Evolutionary conservation across 192 early-diverging fungal genomes (phyloP).

Genomic region (Thamnidium elegans): DNA sequence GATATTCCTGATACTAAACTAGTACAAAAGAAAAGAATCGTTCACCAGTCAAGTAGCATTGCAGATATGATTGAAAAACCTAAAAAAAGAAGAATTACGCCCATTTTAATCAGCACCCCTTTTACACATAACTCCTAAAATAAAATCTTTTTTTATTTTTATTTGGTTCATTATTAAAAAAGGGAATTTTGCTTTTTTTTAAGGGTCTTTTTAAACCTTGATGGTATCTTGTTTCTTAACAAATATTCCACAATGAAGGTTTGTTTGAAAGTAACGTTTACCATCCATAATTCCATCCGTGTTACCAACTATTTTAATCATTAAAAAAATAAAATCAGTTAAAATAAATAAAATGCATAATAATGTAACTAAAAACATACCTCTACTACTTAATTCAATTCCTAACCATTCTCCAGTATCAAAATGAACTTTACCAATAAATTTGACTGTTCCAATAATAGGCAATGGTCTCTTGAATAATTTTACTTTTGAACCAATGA

Average conservation of each 20-base stretch:
- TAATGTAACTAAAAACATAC: conserved; percentile 19
- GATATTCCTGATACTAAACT: neutral
- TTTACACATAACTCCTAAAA: neutral
- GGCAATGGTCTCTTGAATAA: conserved; percentile 31
- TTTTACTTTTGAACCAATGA: conserved; percentile 18
- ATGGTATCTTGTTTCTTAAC: conserved; percentile 19
- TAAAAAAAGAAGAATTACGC: conserved; percentile 30
- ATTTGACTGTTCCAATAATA: conserved; percentile 29
- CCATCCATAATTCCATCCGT: conserved; percentile 30
- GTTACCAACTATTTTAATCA: conserved; percentile 25
- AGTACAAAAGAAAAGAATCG: too few species aligned
- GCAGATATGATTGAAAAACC: neutral
- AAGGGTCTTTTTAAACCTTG: neutral
- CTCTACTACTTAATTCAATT: conserved; percentile 33
- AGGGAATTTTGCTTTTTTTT: neutral
- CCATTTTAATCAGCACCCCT: conserved; percentile 20
- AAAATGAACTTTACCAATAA: conserved; percentile 21
- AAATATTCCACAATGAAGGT: conserved; percentile 37
- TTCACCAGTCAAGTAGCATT: neutral
- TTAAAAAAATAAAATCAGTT: neutral
- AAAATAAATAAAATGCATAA: neutral
- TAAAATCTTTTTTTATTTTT: too few species aligned
- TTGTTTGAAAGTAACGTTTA: conserved; percentile 33
- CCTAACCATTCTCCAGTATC: conserved; percentile 21
- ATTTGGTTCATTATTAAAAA: neutral